Conservation (phyloP, 805 yeast genomes). For the Cyberlindnera amylophila region DNA sequence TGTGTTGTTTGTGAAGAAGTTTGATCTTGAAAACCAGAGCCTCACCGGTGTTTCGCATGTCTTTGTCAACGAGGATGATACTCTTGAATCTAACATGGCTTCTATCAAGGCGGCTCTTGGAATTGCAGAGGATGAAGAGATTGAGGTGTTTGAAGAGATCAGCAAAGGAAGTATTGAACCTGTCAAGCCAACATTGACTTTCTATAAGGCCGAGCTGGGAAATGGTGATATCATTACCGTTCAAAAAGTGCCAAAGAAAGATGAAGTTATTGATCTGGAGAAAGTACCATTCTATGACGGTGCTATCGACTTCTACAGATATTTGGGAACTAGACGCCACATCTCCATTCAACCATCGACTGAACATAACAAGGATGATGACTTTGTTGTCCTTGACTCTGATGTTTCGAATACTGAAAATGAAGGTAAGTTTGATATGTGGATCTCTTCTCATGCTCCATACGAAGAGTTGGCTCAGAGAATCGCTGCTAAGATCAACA, state of each 20-base stretch:
- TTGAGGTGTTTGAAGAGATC: conserved; percentile 57
- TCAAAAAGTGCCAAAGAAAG: conserved; percentile 25
- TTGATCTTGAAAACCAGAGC: conserved; percentile 51
- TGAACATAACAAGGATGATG: conserved; percentile 44
- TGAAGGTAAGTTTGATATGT: conserved; percentile 46
- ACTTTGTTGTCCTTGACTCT: conserved; percentile 39
- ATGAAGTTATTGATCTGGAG: conserved; percentile 15
- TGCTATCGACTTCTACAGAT: conserved; percentile 47
- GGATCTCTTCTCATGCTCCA: conserved; percentile 61
- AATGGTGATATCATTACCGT: conserved; percentile 61
- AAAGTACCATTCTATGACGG: conserved; percentile 33
- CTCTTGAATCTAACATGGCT: conserved; percentile 38
- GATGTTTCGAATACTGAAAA: conserved; percentile 18
- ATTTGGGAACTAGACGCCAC: conserved; percentile 57
- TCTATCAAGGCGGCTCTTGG: conserved; percentile 40
- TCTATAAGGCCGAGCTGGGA: conserved; percentile 54
- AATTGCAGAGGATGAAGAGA: conserved; percentile 30
- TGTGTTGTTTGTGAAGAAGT: conserved; percentile 56
- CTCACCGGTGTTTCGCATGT: conserved; percentile 66
- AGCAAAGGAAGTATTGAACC: conserved; percentile 48
- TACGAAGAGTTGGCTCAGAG: conserved; percentile 59
- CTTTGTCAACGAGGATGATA: conserved; percentile 45
- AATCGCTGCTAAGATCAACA: conserved; percentile 50
- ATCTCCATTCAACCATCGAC: conserved; percentile 45
- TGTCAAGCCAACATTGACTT: conserved; percentile 34